phyloP scores from a whole-genome alignment of 164 flowering plant species.

The Macadamia tetraphylla region DNA sequence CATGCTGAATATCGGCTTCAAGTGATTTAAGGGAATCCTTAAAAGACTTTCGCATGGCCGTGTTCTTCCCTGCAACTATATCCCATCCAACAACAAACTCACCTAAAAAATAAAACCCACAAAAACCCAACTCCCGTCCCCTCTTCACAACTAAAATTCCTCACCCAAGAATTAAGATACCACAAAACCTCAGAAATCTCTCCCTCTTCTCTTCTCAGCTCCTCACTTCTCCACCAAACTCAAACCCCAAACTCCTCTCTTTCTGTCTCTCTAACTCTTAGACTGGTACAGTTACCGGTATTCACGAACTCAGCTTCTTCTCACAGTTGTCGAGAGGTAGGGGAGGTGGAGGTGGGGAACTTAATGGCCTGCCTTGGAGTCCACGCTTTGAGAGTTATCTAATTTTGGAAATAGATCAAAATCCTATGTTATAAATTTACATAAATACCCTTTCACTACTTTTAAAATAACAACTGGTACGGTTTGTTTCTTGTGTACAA shows the following conservation, averaged over 20 bases:
- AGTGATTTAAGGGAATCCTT: constrained; percentile 81
- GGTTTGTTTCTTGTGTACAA: too few species aligned
- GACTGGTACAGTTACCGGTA: too few species aligned
- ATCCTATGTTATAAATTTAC: too few species aligned
- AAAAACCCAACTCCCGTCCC: constrained; percentile 7
- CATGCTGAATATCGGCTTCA: constrained; percentile 86
- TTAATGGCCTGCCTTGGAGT: too few species aligned
- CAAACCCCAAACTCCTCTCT: not conserved
- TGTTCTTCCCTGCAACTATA: constrained; percentile 7
- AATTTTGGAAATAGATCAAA: too few species aligned
- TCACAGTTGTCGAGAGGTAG: too few species aligned
- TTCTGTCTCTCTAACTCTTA: too few species aligned
- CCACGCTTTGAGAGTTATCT: too few species aligned
- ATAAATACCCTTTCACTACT: too few species aligned
- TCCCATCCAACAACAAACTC: constrained; percentile 18
- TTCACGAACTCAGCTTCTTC: too few species aligned
- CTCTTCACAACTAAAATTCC: not conserved
- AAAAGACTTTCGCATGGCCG: constrained; percentile 52
- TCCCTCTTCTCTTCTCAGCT: not conserved
- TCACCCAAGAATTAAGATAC: not conserved
- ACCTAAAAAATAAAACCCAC: not conserved
- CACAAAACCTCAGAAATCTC: not conserved
- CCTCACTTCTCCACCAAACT: not conserved
- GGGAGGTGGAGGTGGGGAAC: too few species aligned
- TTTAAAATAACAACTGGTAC: too few species aligned